Evolutionary conservation across 257 asterid species (phyloP), one percentile per base, ranked within the genome.

Genomic region (Paulownia fortunei): DNA sequence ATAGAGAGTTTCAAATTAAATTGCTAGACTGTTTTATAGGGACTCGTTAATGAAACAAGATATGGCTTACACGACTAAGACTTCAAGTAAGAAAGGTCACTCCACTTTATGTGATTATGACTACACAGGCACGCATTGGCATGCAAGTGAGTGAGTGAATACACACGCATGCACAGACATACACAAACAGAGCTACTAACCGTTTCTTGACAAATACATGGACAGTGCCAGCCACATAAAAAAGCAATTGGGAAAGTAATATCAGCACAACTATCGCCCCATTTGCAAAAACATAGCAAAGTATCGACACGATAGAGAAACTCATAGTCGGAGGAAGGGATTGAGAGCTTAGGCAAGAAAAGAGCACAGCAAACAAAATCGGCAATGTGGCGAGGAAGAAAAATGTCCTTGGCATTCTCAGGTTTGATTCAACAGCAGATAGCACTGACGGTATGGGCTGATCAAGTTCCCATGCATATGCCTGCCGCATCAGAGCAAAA

Each of bases 401-500:
- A 79, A 92, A 88, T 51, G 91, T 91, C 79, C 62, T 51, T 8
- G 94, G 94, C 78, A 87, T 74, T 88, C 84, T 84, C 87, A 94
- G 79, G 87, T 94, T 94, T 72, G 91, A 89, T 87, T 89, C 98
- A 44, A 94, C 82, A 18, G 97, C 89, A 16, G 97, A 91, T 41
- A 92, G 85, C 83, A 94, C 37, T 6, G 98, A 89, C 18, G 98
- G 98, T 72, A 92, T 72, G 34, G 94, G 94, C 83, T 74, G 88
- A 83, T 89, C 92, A 80, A 86, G 79, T 76, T 94, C 97, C 93
- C 97, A 89, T 74, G 94, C 91, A 77, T 86, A 75, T 27, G 97
- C 91, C 88, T 92, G 98, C 82, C 91, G 88, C 97, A 91, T 92
- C 80, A 92, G 88, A 86, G 96, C 96, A 10, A 91, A 94, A 84